These are phyloP conservation scores for Fusarium sp. DNA, from an alignment of 2,329 filamentous ascomycete genomes.

Conservation along the genomic window DNA sequence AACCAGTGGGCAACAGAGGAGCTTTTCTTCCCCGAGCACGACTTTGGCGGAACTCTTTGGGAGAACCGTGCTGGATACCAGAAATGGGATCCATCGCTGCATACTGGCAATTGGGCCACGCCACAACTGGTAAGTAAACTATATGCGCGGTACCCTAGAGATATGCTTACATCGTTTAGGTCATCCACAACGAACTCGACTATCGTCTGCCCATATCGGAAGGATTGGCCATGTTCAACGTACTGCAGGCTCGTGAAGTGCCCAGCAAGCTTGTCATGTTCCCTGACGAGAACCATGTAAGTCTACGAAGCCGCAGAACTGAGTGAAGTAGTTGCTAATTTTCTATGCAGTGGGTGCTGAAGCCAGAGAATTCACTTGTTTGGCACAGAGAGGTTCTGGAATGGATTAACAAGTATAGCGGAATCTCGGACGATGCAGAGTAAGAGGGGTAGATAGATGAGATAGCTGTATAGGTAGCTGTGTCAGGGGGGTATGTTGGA, in stretches of 20 bases:
- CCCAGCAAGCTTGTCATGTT: conserved; percentile 85
- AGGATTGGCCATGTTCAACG: conserved; percentile 86
- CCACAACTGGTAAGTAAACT: conserved; percentile 76
- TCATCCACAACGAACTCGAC: conserved; percentile 90
- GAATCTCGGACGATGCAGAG: conserved; percentile 52
- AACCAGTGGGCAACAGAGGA: conserved; percentile 75
- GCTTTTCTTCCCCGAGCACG: conserved; percentile 77
- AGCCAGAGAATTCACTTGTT: conserved; percentile 88
- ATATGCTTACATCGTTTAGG: conserved; percentile 42
- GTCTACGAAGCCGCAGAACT: conserved; percentile 22
- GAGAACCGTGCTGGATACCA: conserved; percentile 73
- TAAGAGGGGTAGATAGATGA: conserved; percentile 38
- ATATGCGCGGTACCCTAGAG: no score
- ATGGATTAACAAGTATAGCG: conserved; percentile 77
- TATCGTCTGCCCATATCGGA: conserved; percentile 89
- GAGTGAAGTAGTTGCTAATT: conserved; percentile 1
- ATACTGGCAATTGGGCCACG: conserved; percentile 80
- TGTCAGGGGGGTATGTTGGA: neutral
- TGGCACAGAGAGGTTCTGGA: conserved; percentile 90
- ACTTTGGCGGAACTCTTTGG: conserved; percentile 73
- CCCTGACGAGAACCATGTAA: conserved; percentile 76
- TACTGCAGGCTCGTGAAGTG: conserved; percentile 79
- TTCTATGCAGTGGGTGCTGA: conserved; percentile 77
- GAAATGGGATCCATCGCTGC: conserved; percentile 76
- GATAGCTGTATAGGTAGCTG: conserved; percentile 29